Conservation (phyloP, 176 grass and related monocot species). For the Avena atlantica region DNA sequence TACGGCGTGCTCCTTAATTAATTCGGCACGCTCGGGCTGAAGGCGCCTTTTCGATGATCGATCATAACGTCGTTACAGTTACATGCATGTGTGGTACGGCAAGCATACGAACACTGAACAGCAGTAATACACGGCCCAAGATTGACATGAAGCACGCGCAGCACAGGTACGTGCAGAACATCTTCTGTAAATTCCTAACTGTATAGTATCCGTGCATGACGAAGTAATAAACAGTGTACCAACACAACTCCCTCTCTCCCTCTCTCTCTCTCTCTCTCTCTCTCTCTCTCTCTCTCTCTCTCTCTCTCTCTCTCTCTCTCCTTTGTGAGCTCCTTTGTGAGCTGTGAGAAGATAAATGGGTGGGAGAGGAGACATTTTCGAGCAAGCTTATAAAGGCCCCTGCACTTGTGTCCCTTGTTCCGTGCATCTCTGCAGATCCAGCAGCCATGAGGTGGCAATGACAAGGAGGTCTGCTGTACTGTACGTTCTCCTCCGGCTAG, state of each 20-base stretch:
- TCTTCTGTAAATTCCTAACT: constrained; percentile 17
- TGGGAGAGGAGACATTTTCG: neutral
- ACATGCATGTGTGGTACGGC: constrained; percentile 5
- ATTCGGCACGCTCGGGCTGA: neutral
- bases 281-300: too few relatives aligned
- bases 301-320: neutral
- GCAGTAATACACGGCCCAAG: neutral
- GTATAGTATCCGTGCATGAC: neutral
- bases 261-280: too few relatives aligned
- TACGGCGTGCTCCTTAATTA: neutral
- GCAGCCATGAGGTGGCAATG: neutral
- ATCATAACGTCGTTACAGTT: neutral
- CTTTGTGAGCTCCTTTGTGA: too few relatives aligned
- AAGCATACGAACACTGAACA: neutral
- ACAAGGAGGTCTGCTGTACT: constrained; percentile 7
- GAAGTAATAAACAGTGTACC: neutral
- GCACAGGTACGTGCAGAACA: neutral
- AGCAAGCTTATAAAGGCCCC: neutral
- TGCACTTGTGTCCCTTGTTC: constrained; percentile 27
- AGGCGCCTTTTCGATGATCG: neutral
- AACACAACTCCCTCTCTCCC: neutral
- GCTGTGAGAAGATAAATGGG: neutral
- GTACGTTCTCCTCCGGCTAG: neutral
- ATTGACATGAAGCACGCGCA: constrained; percentile 1
- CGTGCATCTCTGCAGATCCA: neutral